phyloP scores from a whole-genome alignment of 441 rosid species.

The Pelargonium fulgidum region DNA sequence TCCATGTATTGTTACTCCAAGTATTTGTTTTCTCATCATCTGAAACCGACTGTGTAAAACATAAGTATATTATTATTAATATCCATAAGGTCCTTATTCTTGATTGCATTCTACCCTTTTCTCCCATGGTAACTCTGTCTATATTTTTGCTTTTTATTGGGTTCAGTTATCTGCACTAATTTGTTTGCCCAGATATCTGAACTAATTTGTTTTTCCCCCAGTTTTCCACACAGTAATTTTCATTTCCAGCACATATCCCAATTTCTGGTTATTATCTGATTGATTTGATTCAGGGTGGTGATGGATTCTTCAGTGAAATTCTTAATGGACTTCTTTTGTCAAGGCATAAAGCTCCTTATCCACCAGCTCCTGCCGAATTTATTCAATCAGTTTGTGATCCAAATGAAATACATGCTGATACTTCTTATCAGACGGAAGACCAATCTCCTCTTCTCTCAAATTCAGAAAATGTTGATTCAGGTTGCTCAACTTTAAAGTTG shows the following conservation, averaged over 20 bases:
- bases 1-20: neutral
- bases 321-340: conserved; percentile 80
- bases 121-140: neutral
- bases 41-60: neutral
- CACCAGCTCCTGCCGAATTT: conserved; percentile 69
- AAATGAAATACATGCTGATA: conserved; percentile 32
- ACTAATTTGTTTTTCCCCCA: neutral
- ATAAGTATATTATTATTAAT: neutral
- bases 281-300: conserved; percentile 66
- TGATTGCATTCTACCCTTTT: neutral
- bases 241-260: conserved; percentile 2
- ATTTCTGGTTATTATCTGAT: conserved; percentile 13
- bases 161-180: neutral
- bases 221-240: too few relatives aligned
- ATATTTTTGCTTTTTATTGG: neutral
- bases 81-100: neutral
- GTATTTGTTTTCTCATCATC: neutral
- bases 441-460: conserved; percentile 44
- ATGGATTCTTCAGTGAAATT: conserved; percentile 91
- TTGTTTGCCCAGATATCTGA: neutral
- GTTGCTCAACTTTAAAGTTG: conserved; percentile 38
- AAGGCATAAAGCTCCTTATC: conserved; percentile 71
- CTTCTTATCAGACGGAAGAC: conserved; percentile 38
- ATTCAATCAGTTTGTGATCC: conserved; percentile 31
- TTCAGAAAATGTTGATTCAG: conserved; percentile 23